A percentile compares a stretch with the other conserved stretches of the same genome.
These are phyloP conservation scores for Erodium trifolium DNA, from an alignment of 441 rosid genomes.

Conservation along the genomic window DNA sequence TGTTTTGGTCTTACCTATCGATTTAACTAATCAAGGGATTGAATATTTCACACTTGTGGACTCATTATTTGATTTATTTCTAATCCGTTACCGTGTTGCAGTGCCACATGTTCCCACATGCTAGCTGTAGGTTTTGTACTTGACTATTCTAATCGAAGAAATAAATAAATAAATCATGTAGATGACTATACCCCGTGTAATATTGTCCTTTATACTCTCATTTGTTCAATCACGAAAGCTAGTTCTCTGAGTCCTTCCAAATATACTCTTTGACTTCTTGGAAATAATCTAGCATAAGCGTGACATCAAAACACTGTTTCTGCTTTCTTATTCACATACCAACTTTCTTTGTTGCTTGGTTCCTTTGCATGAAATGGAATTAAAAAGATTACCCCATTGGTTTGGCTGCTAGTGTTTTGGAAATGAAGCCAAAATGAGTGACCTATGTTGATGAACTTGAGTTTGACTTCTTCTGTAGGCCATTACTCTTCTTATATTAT, in stretches of 20 bases:
- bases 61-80: neutral
- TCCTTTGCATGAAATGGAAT: slow-evolving; percentile 1
- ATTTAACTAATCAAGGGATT: neutral
- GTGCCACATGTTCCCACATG: slow-evolving; percentile 4
- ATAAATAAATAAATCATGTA: neutral
- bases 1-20: neutral
- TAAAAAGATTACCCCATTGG: neutral
- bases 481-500: neutral
- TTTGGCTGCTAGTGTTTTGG: neutral
- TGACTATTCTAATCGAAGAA: neutral
- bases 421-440: neutral
- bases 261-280: neutral
- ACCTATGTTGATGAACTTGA: neutral
- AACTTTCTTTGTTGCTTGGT: neutral
- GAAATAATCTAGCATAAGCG: neutral
- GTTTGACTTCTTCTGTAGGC: slow-evolving; percentile 1
- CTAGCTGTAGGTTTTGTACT: neutral
- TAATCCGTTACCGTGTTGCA: neutral
- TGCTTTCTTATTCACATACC: neutral
- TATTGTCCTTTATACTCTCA: neutral
- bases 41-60: neutral
- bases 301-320: neutral
- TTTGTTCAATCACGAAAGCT: neutral
- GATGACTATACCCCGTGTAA: neutral
- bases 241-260: slow-evolving; percentile 3